Base-by-base conservation (phyloP, 2,329 filamentous ascomycete species). In the Decorospora gaudefroyi region DNA sequence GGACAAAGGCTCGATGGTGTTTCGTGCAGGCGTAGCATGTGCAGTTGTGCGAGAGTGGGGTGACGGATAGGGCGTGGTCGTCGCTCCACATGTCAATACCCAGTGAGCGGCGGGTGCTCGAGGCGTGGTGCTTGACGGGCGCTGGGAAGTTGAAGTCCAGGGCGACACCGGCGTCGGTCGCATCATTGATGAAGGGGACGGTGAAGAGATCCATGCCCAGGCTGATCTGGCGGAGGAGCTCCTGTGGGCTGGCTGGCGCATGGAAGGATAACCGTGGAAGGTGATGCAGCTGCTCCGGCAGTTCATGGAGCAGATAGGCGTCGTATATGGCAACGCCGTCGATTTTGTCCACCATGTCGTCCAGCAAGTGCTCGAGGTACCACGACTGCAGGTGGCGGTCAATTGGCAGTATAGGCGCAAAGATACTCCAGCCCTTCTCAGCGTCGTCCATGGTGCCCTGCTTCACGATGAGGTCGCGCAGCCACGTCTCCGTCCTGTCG, bases 1-100 rank as follows among this genome's bases (percentile, higher is more conserved):
- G 86, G 23, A 99, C 65, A 70, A 88, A 99, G 0, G 93, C 92
- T 35, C 86, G 78, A 70, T 96, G 90, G 69, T 97, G 92, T 12
- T 80, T 81, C 2, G 77, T 82, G 76, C 93, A 99, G 15, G 90
- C 77, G 68, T 95, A 92, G 76, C 93, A 99, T 36, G 72, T 59
- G 69, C 93, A 99, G 11, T 71, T 78, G 1, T 71, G 65, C 3
- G 61, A 58, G 2, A 96, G 74, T 0, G 92, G 85, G 0, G 70
- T 69, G 1, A 88, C 65, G 26, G 87, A 82, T 4, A 77, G 75
- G 3, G 82, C 78, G 70, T 93, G 80, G 3, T 49, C 40, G 9
- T 59, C 41, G 2, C 78, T 76, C 85, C 90, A 95, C 75, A 97
- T 85, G 69, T 97, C 84, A 16, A 86, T 74, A 4, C 88, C 93